Evolutionary conservation across 352 stramenopile genomes (phyloP).

Genomic region (Detonula confervacea): DNA sequence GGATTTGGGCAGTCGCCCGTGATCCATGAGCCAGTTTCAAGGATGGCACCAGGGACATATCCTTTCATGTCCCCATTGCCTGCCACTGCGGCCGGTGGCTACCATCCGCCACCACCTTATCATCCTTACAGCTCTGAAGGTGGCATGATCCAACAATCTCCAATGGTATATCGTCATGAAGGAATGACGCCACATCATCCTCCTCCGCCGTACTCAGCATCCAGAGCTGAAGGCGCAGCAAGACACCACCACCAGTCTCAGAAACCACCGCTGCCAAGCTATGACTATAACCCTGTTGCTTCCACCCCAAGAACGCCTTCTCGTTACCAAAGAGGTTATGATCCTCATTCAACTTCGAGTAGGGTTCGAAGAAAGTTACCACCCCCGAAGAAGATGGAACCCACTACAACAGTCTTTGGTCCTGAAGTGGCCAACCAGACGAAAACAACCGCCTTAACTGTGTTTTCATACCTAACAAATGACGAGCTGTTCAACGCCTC

Average conservation of each 20-base stretch:
- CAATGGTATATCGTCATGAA: constrained; percentile 27
- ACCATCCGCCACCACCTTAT: no score
- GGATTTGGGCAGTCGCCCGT: no score
- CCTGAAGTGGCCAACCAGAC: constrained; percentile 47
- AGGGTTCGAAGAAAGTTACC: constrained; percentile 18
- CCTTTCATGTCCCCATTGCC: no score
- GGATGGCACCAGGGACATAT: no score
- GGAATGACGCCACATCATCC: constrained; percentile 16
- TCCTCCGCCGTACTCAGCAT: constrained; percentile 30
- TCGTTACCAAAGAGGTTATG: constrained; percentile 22
- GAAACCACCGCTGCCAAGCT: constrained; percentile 13
- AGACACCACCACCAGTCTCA: constrained; percentile 9
- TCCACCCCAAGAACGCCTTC: constrained; percentile 25
- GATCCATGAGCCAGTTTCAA: no score
- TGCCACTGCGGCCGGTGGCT: no score
- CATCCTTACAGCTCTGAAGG: constrained; percentile 14
- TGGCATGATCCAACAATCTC: constrained; percentile 28
- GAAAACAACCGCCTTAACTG: constrained; percentile 58
- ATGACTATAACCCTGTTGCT: background rate
- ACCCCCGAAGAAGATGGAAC: constrained; percentile 33
- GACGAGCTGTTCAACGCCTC: constrained; percentile 72
- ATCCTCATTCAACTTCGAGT: constrained; percentile 34
- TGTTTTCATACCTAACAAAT: constrained; percentile 78
- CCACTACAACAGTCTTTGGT: constrained; percentile 63
- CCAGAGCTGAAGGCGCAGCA: constrained; percentile 4